Evolutionary conservation across 441 rosid genomes (phyloP), one percentile per base, ranked within the genome.

Genomic region (Kokia cookei): DNA sequence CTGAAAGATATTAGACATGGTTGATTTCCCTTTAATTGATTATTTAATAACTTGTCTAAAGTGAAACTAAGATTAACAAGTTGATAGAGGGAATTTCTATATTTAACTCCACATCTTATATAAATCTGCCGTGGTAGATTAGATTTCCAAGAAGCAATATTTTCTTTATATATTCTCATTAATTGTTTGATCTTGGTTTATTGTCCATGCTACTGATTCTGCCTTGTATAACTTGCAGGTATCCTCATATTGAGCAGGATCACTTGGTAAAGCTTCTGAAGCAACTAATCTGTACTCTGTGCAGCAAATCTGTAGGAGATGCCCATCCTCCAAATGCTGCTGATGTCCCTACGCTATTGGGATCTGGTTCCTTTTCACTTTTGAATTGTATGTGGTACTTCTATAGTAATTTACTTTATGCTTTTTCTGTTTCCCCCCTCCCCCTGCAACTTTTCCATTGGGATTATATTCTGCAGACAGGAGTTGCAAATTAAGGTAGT

Each of bases 181-280:
- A 69, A 19, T 77, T 64, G 27, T 67, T 73, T 53, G 48, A 42
- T 26, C 42, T 75, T 68, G 35, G 45, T 65, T 35, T 66, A 63
- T 51, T 77, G 42, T 80, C 26, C 70, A 62, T 64, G 47, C 55
- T 71, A 63, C 65, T 40, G 73, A 58, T 77, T 84, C 58, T 76
- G 65, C 64, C 81, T 82, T 81, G 76, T 77, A 51, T 72, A 72
- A 78, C 80, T 62, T 74, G 59, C 84, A 91, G 96, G 86, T 88
- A 88, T 76, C 82, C 92, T 74, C 91, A 91, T 80, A 81, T 91
- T 60, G 86, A 78, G 74, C 88, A 85, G 69, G 89, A 84, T 81
- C 96, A 91, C 85, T 82, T 91, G 87, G 87, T 86, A 75, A 86
- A 84, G 84, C 93, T 91, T 84, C 81, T 91, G 79, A 91, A 87